These are phyloP conservation scores for Zymoseptoria passerinii DNA, from an alignment of 2,329 filamentous ascomycete genomes.

Conservation along the genomic window DNA sequence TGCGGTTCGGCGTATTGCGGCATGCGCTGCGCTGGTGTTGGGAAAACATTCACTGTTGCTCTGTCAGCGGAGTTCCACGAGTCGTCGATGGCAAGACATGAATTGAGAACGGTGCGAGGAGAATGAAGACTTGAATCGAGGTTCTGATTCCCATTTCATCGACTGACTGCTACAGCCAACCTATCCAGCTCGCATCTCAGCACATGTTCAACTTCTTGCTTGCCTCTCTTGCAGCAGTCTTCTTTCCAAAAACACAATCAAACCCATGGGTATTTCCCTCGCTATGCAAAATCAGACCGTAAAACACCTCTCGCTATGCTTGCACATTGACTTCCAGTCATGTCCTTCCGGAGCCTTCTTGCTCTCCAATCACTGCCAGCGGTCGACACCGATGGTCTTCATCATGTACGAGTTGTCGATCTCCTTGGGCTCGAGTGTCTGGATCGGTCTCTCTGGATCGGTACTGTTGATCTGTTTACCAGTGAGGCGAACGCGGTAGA, in stretches of 20 bases:
- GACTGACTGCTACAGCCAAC: background rate
- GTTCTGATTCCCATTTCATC: background rate
- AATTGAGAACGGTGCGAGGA: background rate
- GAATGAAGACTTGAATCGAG: background rate
- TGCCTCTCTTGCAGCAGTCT: background rate
- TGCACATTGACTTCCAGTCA: background rate
- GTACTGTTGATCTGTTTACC: conserved; percentile 25
- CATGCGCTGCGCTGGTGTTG: too few species aligned
- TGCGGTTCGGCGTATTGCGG: background rate
- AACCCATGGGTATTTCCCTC: background rate
- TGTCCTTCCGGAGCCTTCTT: background rate
- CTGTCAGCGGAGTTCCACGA: too few species aligned
- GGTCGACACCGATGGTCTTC: background rate
- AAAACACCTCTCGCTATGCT: background rate
- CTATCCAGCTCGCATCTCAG: background rate
- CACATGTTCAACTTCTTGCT: background rate
- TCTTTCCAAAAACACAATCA: background rate
- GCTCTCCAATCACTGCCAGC: background rate
- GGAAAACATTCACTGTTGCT: background rate
- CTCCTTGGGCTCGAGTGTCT: background rate
- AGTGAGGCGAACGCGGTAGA: conserved; percentile 40
- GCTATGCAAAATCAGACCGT: background rate
- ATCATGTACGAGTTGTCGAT: background rate
- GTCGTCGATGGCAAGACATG: too few species aligned
- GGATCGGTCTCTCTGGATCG: background rate